phyloP scores from a whole-genome alignment of 257 asterid genomes.

The Solanum appendiculatum region DNA sequence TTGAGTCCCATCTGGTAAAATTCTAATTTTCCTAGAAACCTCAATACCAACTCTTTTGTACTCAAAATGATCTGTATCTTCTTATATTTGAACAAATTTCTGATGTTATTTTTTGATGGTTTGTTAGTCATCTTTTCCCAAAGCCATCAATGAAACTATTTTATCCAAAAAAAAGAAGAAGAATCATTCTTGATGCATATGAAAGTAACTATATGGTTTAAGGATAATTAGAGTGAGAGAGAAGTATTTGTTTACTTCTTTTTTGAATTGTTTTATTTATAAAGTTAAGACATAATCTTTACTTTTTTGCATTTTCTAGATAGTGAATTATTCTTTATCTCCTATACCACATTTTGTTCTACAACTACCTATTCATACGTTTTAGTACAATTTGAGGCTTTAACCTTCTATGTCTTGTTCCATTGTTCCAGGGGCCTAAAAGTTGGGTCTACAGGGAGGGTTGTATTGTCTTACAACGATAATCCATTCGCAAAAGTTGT shows the following conservation, averaged over 20 bases:
- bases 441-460: slow-evolving; percentile 76
- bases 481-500: slow-evolving; percentile 78
- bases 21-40: not conserved
- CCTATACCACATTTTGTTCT: not conserved
- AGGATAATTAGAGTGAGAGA: not conserved
- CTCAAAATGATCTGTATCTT: not conserved
- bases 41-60: not conserved
- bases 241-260: not conserved
- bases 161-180: not conserved
- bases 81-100: not conserved
- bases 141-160: not conserved
- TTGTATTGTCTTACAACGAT: slow-evolving; percentile 59
- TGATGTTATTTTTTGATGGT: not conserved
- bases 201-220: not conserved
- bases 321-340: not conserved
- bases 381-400: not conserved
- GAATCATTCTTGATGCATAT: not conserved
- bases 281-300: not conserved
- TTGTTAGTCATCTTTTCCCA: not conserved
- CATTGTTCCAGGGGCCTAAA: slow-evolving; percentile 61
- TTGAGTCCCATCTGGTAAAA: slow-evolving; percentile 14
- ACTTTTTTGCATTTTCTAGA: not conserved
- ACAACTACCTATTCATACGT: not conserved
- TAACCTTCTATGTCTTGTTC: slow-evolving; percentile 12
- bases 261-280: not conserved